Conservation (phyloP, 352 stramenopile genomes). For the Pythium oligandrum region DNA sequence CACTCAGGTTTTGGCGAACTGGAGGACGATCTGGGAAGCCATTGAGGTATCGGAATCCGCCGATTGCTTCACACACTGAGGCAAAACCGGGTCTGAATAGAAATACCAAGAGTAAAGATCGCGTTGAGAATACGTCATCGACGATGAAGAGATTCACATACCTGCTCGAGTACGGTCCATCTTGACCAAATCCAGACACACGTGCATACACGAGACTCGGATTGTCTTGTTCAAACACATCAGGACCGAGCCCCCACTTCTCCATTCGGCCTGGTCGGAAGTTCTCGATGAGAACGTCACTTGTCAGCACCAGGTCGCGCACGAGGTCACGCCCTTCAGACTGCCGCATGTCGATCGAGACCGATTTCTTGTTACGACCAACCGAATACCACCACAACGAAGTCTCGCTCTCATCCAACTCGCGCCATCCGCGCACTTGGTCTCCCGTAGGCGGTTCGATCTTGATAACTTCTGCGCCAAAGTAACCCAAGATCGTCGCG, state of each 20-base stretch:
- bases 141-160: constrained; percentile 6
- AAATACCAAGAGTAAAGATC: too few relatives aligned
- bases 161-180: constrained; percentile 72
- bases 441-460: constrained; percentile 83
- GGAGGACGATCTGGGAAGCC: constrained; percentile 75
- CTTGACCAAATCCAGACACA: constrained; percentile 80
- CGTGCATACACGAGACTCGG: constrained; percentile 80
- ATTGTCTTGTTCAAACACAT: constrained; percentile 69
- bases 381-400: constrained; percentile 89
- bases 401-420: constrained; percentile 66
- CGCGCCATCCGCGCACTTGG: constrained; percentile 74
- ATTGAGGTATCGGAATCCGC: constrained; percentile 84
- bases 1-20: constrained; percentile 76
- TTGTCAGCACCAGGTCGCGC: constrained; percentile 62
- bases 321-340: constrained; percentile 58
- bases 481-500: constrained; percentile 84
- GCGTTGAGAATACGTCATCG: too few relatives aligned
- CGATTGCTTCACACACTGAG: constrained; percentile 85
- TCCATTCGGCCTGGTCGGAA: constrained; percentile 87
- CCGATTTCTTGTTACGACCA: constrained; percentile 83
- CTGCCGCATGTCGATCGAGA: constrained; percentile 79
- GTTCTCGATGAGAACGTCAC: constrained; percentile 88
- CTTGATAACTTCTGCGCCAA: constrained; percentile 89
- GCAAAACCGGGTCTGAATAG: constrained; percentile 63
- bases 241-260: constrained; percentile 75